These are phyloP conservation scores for Citrus inodora DNA, from an alignment of 345 rosid species.

Conservation along the genomic window DNA sequence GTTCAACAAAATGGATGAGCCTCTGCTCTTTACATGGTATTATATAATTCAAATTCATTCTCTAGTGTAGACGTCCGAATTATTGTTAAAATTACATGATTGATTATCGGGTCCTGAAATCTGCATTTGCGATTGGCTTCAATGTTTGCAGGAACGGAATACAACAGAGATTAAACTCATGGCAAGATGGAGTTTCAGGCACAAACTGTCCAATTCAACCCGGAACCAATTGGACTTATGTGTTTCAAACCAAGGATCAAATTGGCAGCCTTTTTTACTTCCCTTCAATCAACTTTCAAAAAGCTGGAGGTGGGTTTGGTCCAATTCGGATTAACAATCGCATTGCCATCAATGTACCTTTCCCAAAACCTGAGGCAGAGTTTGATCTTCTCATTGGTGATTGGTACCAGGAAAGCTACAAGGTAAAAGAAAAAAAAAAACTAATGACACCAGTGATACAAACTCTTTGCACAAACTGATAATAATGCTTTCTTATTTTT, in stretches of 20 bases:
- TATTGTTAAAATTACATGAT: too few species aligned
- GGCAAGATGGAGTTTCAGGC: constrained; percentile 84
- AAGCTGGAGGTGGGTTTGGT: constrained; percentile 78
- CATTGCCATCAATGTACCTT: constrained; percentile 48
- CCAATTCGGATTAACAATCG: constrained; percentile 54
- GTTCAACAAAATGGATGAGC: constrained; percentile 44
- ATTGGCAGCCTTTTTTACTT: constrained; percentile 74
- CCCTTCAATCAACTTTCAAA: constrained; percentile 58
- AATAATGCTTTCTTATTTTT: too few species aligned
- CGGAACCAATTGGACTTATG: constrained; percentile 62
- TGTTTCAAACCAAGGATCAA: constrained; percentile 70
- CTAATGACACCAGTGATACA: too few species aligned
- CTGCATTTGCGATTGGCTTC: not conserved
- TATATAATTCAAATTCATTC: too few species aligned
- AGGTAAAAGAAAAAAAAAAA: constrained; percentile 19
- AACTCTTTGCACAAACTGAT: too few species aligned
- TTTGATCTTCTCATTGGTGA: constrained; percentile 77
- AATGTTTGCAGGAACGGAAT: constrained; percentile 59
- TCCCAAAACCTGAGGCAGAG: constrained; percentile 51
- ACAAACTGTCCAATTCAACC: constrained; percentile 76
- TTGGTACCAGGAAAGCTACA: constrained; percentile 50
- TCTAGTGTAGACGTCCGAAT: too few species aligned
- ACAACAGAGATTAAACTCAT: constrained; percentile 63
- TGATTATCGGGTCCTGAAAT: too few species aligned
- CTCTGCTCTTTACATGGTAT: constrained; percentile 48